These are phyloP conservation scores for Platismatia glauca DNA, from an alignment of 495 filamentous ascomycete species.

Conservation along the genomic window DNA sequence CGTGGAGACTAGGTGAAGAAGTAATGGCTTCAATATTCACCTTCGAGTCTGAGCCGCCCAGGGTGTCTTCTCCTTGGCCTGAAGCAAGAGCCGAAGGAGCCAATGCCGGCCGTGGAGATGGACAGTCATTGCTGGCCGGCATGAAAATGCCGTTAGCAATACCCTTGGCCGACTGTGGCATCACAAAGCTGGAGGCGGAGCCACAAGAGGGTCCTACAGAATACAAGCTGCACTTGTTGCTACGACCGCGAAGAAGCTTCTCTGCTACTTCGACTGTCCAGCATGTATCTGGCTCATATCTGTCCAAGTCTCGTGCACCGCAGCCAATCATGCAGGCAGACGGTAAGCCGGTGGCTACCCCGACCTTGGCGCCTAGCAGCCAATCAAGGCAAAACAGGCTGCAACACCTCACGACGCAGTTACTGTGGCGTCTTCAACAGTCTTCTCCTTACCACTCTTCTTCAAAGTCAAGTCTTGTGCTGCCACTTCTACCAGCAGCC, in stretches of 20 bases:
- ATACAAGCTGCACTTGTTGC: conserved; percentile 90
- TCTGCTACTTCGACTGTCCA: conserved; percentile 52
- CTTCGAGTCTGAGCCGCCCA: conserved; percentile 77
- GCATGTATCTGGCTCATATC: conserved; percentile 51
- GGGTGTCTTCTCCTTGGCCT: conserved; percentile 86
- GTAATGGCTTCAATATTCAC: conserved; percentile 93
- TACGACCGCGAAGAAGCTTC: conserved; percentile 69
- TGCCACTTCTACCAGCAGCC: conserved; percentile 64
- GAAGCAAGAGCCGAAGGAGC: conserved; percentile 29
- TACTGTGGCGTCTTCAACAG: conserved; percentile 91
- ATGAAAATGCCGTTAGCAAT: conserved; percentile 33
- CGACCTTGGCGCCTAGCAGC: conserved; percentile 36
- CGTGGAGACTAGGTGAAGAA: neutral
- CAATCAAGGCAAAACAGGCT: conserved; percentile 72
- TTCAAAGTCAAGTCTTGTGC: conserved; percentile 57
- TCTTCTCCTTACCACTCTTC: conserved; percentile 83
- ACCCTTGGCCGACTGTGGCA: conserved; percentile 58
- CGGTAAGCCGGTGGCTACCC: conserved; percentile 18
- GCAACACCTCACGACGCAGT: conserved; percentile 85
- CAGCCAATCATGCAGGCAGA: neutral
- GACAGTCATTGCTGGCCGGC: neutral
- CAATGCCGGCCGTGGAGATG: neutral
- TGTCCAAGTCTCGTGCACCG: conserved; percentile 34
- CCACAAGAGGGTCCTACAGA: conserved; percentile 91
- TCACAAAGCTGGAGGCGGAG: conserved; percentile 76